phyloP scores from a whole-genome alignment of 2,329 filamentous ascomycete species.

The Aspergillus neoniger region DNA sequence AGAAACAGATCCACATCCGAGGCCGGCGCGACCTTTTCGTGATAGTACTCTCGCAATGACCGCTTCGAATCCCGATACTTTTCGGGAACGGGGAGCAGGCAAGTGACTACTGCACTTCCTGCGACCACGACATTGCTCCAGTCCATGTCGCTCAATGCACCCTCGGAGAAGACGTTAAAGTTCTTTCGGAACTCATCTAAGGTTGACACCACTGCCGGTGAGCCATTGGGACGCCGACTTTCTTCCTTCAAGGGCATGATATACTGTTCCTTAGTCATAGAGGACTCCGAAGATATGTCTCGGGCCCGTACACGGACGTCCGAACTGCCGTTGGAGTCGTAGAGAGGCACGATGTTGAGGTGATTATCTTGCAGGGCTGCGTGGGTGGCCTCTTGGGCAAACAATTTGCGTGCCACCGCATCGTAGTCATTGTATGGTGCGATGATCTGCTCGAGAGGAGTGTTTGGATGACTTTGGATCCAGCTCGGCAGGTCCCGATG shows the following conservation, averaged over 20 bases:
- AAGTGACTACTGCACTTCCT: slow-evolving; percentile 78
- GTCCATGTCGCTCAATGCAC: slow-evolving; percentile 71
- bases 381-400: slow-evolving; percentile 42
- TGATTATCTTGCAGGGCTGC: slow-evolving; percentile 30
- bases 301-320: slow-evolving; percentile 36
- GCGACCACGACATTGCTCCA: slow-evolving; percentile 83
- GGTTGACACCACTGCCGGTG: slow-evolving; percentile 67
- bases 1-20: slow-evolving; percentile 87
- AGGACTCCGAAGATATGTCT: slow-evolving; percentile 32
- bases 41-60: slow-evolving; percentile 70
- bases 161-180: slow-evolving; percentile 81
- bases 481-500: slow-evolving; percentile 33
- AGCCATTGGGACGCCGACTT: slow-evolving; percentile 63
- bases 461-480: slow-evolving; percentile 26
- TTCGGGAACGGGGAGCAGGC: slow-evolving; percentile 69
- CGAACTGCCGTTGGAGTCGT: slow-evolving; percentile 24
- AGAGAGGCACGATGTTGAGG: slow-evolving; percentile 41
- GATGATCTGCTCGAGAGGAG: slow-evolving; percentile 32
- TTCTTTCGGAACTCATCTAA: slow-evolving; percentile 74
- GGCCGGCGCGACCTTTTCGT: slow-evolving; percentile 76
- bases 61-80: slow-evolving; percentile 64
- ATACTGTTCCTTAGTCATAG: slow-evolving; percentile 36
- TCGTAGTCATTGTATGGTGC: slow-evolving; percentile 43
- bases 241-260: slow-evolving; percentile 42
- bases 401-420: slow-evolving; percentile 38